A percentile compares a stretch with the other conserved stretches of the same genome.
Conservation (phyloP, 129 eudicot species). For the Flaveria linearis region DNA sequence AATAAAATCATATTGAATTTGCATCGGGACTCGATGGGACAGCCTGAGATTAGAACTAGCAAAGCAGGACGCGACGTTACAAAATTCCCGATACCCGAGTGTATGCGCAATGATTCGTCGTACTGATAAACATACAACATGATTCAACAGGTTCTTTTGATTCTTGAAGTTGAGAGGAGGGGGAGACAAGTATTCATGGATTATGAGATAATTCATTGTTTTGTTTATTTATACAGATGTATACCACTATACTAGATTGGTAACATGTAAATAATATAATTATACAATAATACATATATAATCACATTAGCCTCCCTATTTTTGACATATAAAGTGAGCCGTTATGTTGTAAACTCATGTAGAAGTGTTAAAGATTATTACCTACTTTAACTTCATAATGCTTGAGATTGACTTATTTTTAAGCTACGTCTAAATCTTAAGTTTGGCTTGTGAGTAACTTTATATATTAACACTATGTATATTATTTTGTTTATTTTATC, state of each 20-base stretch:
- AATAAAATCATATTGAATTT: constrained; percentile 60
- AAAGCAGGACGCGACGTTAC: constrained; percentile 90
- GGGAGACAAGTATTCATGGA: constrained; percentile 13
- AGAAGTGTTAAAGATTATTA: constrained; percentile 1
- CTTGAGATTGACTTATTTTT: neutral
- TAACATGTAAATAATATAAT: constrained; percentile 35
- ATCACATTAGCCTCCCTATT: constrained; percentile 5
- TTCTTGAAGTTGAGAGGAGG: constrained; percentile 24
- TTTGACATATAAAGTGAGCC: neutral
- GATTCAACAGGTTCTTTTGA: constrained; percentile 11
- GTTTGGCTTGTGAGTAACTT: too few relatives aligned
- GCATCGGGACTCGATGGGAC: constrained; percentile 87
- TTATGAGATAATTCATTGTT: constrained; percentile 27
- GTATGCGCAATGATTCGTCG: constrained; percentile 73
- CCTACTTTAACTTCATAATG: too few relatives aligned
- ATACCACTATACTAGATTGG: constrained; percentile 35
- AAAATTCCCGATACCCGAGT: constrained; percentile 92
- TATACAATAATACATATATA: constrained; percentile 10
- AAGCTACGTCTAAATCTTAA: too few relatives aligned
- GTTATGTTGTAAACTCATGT: neutral
- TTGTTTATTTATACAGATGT: constrained; percentile 36
- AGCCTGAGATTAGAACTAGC: constrained; percentile 74
- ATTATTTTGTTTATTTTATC: neutral
- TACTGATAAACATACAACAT: constrained; percentile 17
- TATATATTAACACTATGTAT: too few relatives aligned